These are phyloP conservation scores for Lecanicillium sp. DNA, from an alignment of 2,329 filamentous ascomycete species.

Conservation along the genomic window DNA sequence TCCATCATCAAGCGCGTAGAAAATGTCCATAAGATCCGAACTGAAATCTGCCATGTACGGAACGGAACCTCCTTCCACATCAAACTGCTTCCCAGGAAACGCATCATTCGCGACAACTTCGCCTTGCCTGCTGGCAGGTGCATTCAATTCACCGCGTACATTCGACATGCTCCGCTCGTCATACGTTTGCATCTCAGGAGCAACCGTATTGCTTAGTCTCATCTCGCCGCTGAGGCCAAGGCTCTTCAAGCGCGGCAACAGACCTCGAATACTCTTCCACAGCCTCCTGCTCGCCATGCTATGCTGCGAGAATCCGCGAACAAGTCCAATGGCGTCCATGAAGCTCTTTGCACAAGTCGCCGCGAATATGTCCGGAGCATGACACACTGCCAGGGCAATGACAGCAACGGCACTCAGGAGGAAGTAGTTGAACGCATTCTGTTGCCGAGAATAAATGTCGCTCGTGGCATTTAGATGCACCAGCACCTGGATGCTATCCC, in stretches of 20 bases:
- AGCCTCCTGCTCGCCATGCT: conserved; percentile 23
- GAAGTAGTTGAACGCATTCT: conserved; percentile 21
- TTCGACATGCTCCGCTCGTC: not conserved
- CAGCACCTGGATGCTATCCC: conserved; percentile 19
- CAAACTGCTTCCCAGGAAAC: not conserved
- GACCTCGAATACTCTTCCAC: conserved; percentile 26
- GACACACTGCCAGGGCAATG: conserved; percentile 36
- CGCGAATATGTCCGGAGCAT: conserved; percentile 33
- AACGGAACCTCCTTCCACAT: conserved; percentile 5
- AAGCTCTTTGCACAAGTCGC: conserved; percentile 25
- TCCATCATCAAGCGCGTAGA: conserved; percentile 26
- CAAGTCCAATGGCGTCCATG: conserved; percentile 21
- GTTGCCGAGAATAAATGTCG: conserved; percentile 20
- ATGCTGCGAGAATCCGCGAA: conserved; percentile 23
- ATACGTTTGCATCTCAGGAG: no score
- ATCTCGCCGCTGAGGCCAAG: conserved; percentile 15
- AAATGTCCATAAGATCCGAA: conserved; percentile 26
- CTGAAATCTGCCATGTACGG: conserved; percentile 27
- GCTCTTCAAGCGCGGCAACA: conserved; percentile 22
- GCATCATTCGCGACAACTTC: not conserved
- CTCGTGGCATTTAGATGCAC: conserved; percentile 19
- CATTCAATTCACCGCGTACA: no score
- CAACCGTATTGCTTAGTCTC: not conserved
- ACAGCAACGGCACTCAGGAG: conserved; percentile 20
- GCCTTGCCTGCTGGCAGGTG: not conserved